Conservation (phyloP, 1,139 yeast genomes). For the Nadsonia starkeyi-henricii region DNA sequence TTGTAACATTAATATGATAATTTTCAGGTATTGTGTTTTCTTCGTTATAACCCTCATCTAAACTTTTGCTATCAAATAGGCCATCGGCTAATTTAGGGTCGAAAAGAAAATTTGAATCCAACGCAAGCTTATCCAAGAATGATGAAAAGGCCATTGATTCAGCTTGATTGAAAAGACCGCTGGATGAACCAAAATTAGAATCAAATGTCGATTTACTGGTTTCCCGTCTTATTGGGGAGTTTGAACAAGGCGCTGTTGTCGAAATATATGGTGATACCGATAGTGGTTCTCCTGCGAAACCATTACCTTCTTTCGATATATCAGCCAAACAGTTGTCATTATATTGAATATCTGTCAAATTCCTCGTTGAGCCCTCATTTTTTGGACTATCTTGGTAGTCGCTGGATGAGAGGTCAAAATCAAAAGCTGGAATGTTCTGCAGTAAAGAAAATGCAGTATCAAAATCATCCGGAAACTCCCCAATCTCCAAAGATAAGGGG, state of each 20-base stretch:
- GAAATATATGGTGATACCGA: no score
- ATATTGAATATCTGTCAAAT: not conserved
- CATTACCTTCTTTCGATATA: no score
- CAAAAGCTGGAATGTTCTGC: not conserved
- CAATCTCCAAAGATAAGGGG: constrained; percentile 3
- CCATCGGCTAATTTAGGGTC: constrained; percentile 21
- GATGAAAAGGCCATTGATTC: constrained; percentile 11
- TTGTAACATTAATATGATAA: no score
- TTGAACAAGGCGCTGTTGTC: no score
- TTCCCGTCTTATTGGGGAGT: no score
- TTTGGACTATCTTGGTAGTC: not conserved
- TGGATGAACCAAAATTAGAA: not conserved
- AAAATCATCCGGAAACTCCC: constrained; percentile 9
- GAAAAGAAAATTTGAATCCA: constrained; percentile 23
- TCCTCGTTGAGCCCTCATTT: not conserved
- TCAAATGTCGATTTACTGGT: not conserved
- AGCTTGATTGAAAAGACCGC: constrained; percentile 4
- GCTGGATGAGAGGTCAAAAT: not conserved
- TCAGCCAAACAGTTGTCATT: no score
- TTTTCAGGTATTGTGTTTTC: no score
- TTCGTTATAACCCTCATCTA: no score
- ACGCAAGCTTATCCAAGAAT: constrained; percentile 23
- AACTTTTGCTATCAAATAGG: constrained; percentile 6
- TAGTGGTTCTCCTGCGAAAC: no score
- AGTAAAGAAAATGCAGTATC: constrained; percentile 6